Percentiles rank a stretch among this genome's conserved stretches.
Evolutionary conservation across 2,329 filamentous ascomycete genomes (phyloP).

Genomic region (Corinectria fuckeliana): DNA sequence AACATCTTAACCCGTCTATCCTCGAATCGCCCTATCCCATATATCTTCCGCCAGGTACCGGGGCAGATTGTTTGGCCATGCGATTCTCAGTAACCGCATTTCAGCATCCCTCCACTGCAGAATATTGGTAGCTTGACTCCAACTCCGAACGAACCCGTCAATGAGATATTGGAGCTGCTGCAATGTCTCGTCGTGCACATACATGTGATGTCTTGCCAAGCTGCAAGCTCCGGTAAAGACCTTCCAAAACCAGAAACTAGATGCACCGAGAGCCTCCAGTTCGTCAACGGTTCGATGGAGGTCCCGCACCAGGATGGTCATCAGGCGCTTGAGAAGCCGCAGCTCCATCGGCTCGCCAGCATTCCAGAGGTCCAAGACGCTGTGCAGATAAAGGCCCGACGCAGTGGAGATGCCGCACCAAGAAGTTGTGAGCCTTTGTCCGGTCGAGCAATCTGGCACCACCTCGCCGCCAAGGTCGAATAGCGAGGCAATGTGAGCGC

Average conservation of each 20-base stretch:
- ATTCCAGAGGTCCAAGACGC: constrained; percentile 26
- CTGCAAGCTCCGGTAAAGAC: constrained; percentile 25
- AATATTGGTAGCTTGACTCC: background rate
- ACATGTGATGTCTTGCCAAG: background rate
- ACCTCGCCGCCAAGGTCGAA: background rate
- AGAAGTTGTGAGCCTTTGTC: constrained; percentile 6
- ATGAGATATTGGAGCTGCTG: background rate
- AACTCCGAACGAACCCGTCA: constrained; percentile 1
- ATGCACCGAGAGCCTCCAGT: fast-evolving
- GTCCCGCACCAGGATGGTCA: constrained; percentile 18
- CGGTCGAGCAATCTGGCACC: fast-evolving
- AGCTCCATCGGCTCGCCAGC: constrained; percentile 5
- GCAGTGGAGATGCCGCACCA: constrained; percentile 28
- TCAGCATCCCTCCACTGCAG: constrained; percentile 14
- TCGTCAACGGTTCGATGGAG: background rate
- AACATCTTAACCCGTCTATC: background rate
- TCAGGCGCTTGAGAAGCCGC: constrained; percentile 6
- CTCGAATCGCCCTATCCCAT: constrained; percentile 5
- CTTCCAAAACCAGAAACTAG: constrained; percentile 30
- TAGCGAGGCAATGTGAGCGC: constrained; percentile 27
- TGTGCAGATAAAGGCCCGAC: constrained; percentile 25
- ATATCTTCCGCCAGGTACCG: background rate
- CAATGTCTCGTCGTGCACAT: background rate
- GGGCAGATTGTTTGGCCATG: constrained; percentile 13
- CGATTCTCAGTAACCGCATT: background rate